Evolutionary conservation across 805 yeast species (phyloP).

Genomic region (Ogataea saltuana): DNA sequence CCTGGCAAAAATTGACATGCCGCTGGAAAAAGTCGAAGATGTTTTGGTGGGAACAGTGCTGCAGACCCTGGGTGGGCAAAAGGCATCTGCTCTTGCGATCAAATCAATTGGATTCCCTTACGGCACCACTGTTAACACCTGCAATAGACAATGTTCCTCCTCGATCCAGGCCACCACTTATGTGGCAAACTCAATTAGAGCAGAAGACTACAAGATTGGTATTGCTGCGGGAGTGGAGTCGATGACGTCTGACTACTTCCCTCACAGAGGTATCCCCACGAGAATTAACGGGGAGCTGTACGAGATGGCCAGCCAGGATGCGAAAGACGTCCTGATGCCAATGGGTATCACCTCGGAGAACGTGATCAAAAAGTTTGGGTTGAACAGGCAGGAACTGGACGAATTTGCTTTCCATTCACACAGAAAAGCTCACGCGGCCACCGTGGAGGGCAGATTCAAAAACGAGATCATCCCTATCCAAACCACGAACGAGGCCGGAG

Average conservation of each 20-base stretch:
- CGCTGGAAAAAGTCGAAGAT: conserved; percentile 35
- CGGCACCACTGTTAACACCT: conserved; percentile 37
- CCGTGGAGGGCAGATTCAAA: conserved; percentile 29
- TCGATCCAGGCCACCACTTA: conserved; percentile 41
- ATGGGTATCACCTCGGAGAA: conserved; percentile 37
- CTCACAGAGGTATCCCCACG: conserved; percentile 40
- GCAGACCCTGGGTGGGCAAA: conserved; percentile 41
- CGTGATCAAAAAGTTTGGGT: conserved; percentile 29
- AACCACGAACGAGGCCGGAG: conserved; percentile 15
- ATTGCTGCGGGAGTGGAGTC: conserved; percentile 46
- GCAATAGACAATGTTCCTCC: conserved; percentile 42
- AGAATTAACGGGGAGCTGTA: conserved; percentile 32
- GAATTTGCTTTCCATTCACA: conserved; percentile 32
- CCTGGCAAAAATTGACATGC: conserved; percentile 27
- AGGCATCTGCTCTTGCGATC: conserved; percentile 39
- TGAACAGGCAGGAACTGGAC: conserved; percentile 32
- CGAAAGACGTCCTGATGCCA: conserved; percentile 36
- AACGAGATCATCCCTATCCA: conserved; percentile 31
- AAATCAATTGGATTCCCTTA: conserved; percentile 38
- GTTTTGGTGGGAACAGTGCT: conserved; percentile 40
- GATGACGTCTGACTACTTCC: conserved; percentile 43
- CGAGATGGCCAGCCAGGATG: conserved; percentile 33
- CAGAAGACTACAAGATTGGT: conserved; percentile 36
- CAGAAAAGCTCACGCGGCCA: conserved; percentile 29
- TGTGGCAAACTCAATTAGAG: conserved; percentile 34